Percentiles rank a stretch among this genome's conserved stretches.
These are phyloP conservation scores for Gossypium davidsonii DNA, from an alignment of 441 rosid species.

Conservation along the genomic window DNA sequence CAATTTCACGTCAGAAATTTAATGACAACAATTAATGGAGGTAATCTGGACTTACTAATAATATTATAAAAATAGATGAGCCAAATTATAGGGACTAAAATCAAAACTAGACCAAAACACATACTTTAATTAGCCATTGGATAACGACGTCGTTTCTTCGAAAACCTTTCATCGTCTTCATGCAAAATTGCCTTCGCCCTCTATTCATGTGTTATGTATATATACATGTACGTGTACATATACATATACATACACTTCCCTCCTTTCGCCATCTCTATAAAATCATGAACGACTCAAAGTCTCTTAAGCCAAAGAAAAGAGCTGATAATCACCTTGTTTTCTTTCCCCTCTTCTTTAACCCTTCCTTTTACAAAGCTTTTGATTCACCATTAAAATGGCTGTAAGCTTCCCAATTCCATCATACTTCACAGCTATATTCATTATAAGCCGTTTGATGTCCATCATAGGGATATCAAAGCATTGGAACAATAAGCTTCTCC, in stretches of 20 bases:
- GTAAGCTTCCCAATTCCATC: slow-evolving; percentile 18
- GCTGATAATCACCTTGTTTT: background rate
- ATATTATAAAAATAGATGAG: no score
- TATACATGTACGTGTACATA: background rate
- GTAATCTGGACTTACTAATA: no score
- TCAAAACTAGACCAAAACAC: no score
- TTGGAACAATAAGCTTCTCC: slow-evolving; percentile 18
- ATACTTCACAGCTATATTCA: slow-evolving; percentile 23
- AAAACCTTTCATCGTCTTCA: slow-evolving; percentile 8
- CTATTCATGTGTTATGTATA: no score
- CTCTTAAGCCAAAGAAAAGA: background rate
- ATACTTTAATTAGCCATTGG: background rate
- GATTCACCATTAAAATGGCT: slow-evolving; percentile 23
- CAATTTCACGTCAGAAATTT: no score
- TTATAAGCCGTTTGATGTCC: slow-evolving; percentile 26
- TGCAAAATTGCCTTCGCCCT: background rate
- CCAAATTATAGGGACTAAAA: no score
- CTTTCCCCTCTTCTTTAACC: background rate
- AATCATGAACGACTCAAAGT: background rate
- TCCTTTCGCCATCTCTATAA: slow-evolving; percentile 14
- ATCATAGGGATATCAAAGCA: slow-evolving; percentile 27
- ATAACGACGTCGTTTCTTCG: slow-evolving; percentile 21
- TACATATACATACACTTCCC: background rate
- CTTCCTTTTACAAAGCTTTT: background rate
- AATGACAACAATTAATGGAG: no score